Evolutionary conservation across 1,284 basidiomycete genomes (phyloP), one percentile per base, ranked within the genome.

Genomic region (Ceratobasidium sp.): DNA sequence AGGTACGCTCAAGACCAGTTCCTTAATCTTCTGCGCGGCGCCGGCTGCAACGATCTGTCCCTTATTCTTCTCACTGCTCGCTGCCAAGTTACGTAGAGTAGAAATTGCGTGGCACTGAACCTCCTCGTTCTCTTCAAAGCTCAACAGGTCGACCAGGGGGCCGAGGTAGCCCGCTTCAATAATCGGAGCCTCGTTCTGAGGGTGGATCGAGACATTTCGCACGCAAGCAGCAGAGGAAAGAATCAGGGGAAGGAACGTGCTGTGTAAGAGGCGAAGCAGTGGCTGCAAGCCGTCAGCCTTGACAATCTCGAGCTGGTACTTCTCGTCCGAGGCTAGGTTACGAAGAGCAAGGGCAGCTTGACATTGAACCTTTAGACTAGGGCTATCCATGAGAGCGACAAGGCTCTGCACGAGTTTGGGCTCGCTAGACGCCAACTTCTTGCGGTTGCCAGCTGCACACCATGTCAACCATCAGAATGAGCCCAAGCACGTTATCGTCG

Each of bases 31-130:
- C 84, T 97, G 95, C 5, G 99, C 94, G n/a, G 98, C 98, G 10
- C 98, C 98, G 4, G 98, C 98, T 84, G 98, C 95, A 74, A 99
- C 97, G 78, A 99, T 99, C 7, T 97, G 96, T 33, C 95, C 91
- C 88, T 99, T 99, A 88, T 99, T 99, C 88, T 97, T 96, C 88
- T 99, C 97, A 61, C 94, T 96, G 83, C 95, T 97, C 0, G 98
- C 98, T 0, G 98, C 98, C 15, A 99, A 89, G 84, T 99, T 99
- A 48, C 98, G 91, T 74, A 99, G 88, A 0, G 98, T 99, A 40
- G 96, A 98, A 81, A 99, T 99, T n/a, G 98, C 98, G 83, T 99
- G 98, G 83, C 98, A 99, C 85, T 99, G 97, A 46, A 99, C 96
- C 86, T 99, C 98, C 86, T 99, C 98, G 84, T 99, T 99, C 85